Conservation (phyloP, 2,329 filamentous ascomycete genomes). For the Gliomastix tumulicola region DNA sequence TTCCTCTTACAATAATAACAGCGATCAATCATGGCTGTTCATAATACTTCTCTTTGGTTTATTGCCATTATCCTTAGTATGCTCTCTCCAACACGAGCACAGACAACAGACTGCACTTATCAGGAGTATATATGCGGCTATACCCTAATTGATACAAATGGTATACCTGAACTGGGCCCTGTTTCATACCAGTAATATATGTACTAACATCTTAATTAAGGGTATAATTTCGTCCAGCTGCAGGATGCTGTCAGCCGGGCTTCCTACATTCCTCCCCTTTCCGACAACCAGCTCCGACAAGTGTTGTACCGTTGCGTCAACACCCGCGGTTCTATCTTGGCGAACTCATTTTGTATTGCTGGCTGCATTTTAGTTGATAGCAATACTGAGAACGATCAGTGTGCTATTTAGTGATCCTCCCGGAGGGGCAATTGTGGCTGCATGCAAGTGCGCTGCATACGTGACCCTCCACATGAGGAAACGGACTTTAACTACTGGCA, state of each 20-base stretch:
- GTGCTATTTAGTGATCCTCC: conserved; percentile 1
- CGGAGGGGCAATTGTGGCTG: too few species aligned
- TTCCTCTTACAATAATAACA: too few species aligned
- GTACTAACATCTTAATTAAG: neutral
- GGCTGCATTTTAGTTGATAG: neutral
- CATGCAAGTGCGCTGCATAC: too few species aligned
- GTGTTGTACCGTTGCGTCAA: conserved; percentile 1
- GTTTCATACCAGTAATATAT: neutral
- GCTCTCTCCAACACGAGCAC: too few species aligned
- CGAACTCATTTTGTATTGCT: conserved; percentile 1
- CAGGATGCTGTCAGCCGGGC: neutral
- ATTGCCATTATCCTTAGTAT: too few species aligned
- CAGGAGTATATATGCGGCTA: conserved; percentile 1
- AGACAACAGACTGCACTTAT: conserved; percentile 1
- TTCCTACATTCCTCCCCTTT: neutral
- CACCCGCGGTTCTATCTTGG: neutral
- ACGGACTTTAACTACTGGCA: neutral
- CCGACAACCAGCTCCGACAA: neutral
- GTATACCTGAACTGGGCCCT: neutral
- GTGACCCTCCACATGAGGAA: neutral
- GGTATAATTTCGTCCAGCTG: neutral
- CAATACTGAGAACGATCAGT: neutral
- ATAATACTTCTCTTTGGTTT: too few species aligned
- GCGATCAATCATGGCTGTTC: too few species aligned
- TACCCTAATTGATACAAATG: conserved; percentile 1